Percentiles rank a stretch among this genome's conserved stretches.
Conservation (phyloP, 768 basidiomycete species). For the Boletus coccyginus region DNA sequence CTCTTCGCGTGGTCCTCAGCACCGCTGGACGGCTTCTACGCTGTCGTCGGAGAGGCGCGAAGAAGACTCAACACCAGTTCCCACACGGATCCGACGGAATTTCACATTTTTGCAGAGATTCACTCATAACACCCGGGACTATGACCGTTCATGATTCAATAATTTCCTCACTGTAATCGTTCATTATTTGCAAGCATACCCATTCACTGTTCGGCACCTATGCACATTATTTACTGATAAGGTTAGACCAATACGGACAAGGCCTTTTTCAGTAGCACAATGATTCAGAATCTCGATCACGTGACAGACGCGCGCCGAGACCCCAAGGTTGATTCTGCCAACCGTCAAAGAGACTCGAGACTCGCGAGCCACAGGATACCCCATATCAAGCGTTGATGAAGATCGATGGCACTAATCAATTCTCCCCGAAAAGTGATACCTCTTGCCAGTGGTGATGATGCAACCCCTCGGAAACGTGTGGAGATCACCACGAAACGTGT, state of each 20-base stretch:
- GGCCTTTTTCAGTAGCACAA: constrained; percentile 6
- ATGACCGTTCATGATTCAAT: constrained; percentile 4
- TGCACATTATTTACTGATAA: constrained; percentile 9
- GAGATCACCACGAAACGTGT: constrained; percentile 64
- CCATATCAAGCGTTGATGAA: constrained; percentile 17
- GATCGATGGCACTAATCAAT: constrained; percentile 57
- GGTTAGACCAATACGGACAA: too few species aligned
- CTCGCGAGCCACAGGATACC: constrained; percentile 1
- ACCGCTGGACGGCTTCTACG: constrained; percentile 19
- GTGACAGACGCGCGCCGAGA: constrained; percentile 25
- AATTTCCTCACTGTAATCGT: constrained; percentile 1
- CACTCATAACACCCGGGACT: constrained; percentile 18
- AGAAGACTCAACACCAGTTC: constrained; percentile 13
- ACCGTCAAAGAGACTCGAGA: neutral
- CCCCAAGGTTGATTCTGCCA: constrained; percentile 6
- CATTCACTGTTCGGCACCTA: constrained; percentile 4
- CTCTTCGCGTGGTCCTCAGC: constrained; percentile 21
- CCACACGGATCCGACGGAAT: constrained; percentile 31
- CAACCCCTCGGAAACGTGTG: constrained; percentile 41
- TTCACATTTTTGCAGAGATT: constrained; percentile 37
- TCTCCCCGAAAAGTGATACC: constrained; percentile 76
- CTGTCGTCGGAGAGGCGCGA: constrained; percentile 12
- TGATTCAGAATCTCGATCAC: constrained; percentile 26
- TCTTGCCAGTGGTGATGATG: constrained; percentile 66
- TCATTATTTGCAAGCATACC: constrained; percentile 18